phyloP scores from a whole-genome alignment of 2,329 filamentous ascomycete genomes.

The Harringtonia lauricola region DNA sequence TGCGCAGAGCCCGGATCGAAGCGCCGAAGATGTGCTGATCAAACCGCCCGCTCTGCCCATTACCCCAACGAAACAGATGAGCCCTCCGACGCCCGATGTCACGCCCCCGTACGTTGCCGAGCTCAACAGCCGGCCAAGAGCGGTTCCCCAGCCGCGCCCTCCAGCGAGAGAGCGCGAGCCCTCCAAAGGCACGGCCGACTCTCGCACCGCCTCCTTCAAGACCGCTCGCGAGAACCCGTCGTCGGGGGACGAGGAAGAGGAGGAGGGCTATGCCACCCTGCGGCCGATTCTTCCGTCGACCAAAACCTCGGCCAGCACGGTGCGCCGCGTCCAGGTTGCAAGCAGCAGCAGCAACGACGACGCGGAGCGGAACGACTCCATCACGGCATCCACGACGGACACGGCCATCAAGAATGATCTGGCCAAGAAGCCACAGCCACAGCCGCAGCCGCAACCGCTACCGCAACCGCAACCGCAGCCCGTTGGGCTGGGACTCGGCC shows the following conservation, averaged over 20 bases:
- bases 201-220: slow-evolving; percentile 58
- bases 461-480: neutral
- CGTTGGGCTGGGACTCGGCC: slow-evolving; percentile 29
- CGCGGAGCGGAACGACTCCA: slow-evolving; percentile 16
- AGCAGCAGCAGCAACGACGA: neutral
- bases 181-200: slow-evolving; percentile 45
- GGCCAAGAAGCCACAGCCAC: slow-evolving; percentile 6
- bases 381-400: no score
- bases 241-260: slow-evolving; percentile 51
- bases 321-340: slow-evolving; percentile 22
- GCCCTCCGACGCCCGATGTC: slow-evolving; percentile 64
- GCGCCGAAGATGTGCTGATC: slow-evolving; percentile 24
- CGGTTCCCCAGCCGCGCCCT: slow-evolving; percentile 23
- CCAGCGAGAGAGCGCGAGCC: slow-evolving; percentile 34
- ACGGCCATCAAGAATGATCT: no score
- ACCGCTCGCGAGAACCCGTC: slow-evolving; percentile 57
- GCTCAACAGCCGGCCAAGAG: slow-evolving; percentile 28
- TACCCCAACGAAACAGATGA: slow-evolving; percentile 55
- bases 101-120: slow-evolving; percentile 48
- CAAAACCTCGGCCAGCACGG: slow-evolving; percentile 32
- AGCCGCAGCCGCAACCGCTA: neutral
- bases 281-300: slow-evolving; percentile 25
- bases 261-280: slow-evolving; percentile 31
- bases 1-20: slow-evolving; percentile 25
- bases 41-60: slow-evolving; percentile 29